Base-by-base conservation (phyloP, 2,329 filamentous ascomycete genomes). In the Cladophialophora immunda region DNA sequence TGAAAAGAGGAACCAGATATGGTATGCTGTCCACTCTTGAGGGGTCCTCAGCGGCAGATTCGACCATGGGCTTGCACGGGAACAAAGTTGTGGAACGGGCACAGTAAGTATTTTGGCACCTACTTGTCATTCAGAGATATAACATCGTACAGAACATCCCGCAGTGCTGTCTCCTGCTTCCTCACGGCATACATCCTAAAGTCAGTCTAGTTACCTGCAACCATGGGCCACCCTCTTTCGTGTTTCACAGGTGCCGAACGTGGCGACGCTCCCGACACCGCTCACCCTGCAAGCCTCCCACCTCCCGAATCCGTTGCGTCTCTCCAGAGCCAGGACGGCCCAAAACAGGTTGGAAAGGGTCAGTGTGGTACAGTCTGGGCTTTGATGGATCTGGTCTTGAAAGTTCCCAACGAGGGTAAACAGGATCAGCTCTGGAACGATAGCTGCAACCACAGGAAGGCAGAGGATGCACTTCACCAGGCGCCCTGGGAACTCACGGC, bases 301-400 rank as follows among this genome's bases (percentile, higher is more conserved):
- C 9, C 3, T 11, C 6, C 22, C 19, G 45, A 4, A 22, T 50
- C 19, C 19, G 7, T 19, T 50, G 6, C 45, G 8, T 50, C 45
- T 13, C 22, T 13, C 13, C 11, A 25, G 7, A 13, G 19, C 6
- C 41, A 50, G 29, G 55, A 57, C 4, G 55, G 55, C 19, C 55
- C 55, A n/a, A 57, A 34, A 57, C 55, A 57, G 55, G 13, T 57
- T 17, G 55, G 55, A 38, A 38, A 57, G 34, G 55, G 55, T 13
- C 55, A 57, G 32, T 57, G 55, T 13, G 55, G 55, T 4, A 25
- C 29, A 25, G 32, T 57, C 5, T 57, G 55, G 55, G 32, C 29
- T 6, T 7, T 57, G 4, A n/a, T 9, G 34, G 30, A 57, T 8
- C 34, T 30, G 4, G 55, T 27, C 22, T 27, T 57, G n/a, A 57